phyloP scores from a whole-genome alignment of 768 basidiomycete species.

The Calvatia gigantea region DNA sequence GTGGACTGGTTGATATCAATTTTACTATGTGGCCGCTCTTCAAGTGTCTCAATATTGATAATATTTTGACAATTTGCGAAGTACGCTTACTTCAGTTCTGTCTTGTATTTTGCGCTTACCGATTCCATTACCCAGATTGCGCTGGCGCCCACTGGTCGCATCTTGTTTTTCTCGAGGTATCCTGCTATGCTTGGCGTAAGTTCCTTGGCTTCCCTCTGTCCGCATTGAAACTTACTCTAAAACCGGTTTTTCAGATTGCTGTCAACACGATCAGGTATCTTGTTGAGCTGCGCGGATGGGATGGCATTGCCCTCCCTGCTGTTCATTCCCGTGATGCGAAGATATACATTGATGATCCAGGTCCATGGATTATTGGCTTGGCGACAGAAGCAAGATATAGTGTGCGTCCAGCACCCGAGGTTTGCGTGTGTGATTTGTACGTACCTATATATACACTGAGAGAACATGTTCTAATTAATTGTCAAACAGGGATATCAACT shows the following conservation, averaged over 20 bases:
- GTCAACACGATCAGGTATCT: slow-evolving; percentile 91
- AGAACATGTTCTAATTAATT: neutral
- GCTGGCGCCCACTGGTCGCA: slow-evolving; percentile 79
- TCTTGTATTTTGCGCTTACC: neutral
- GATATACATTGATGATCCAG: slow-evolving; percentile 94
- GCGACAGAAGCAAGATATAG: slow-evolving; percentile 83
- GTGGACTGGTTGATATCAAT: slow-evolving; percentile 89
- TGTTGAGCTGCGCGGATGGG: slow-evolving; percentile 92
- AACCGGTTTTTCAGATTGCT: slow-evolving; percentile 54
- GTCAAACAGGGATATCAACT: slow-evolving; percentile 73
- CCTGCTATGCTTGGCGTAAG: slow-evolving; percentile 86
- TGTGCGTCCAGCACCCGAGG: slow-evolving; percentile 70
- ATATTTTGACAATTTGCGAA: slow-evolving; percentile 91
- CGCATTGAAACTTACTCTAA: neutral
- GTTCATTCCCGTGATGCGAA: slow-evolving; percentile 89
- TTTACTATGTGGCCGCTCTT: slow-evolving; percentile 98
- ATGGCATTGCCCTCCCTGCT: slow-evolving; percentile 76
- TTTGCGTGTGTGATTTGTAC: slow-evolving; percentile 85
- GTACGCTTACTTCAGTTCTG: slow-evolving; percentile 29
- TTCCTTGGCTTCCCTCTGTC: slow-evolving; percentile 9
- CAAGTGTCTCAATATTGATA: slow-evolving; percentile 89
- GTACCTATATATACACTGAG: slow-evolving; percentile 20
- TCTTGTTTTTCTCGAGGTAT: slow-evolving; percentile 86
- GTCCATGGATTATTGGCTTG: slow-evolving; percentile 93
- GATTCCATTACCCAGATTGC: slow-evolving; percentile 63